Evolutionary conservation across 2,329 filamentous ascomycete species (phyloP).

Genomic region (Cytospora piceae): DNA sequence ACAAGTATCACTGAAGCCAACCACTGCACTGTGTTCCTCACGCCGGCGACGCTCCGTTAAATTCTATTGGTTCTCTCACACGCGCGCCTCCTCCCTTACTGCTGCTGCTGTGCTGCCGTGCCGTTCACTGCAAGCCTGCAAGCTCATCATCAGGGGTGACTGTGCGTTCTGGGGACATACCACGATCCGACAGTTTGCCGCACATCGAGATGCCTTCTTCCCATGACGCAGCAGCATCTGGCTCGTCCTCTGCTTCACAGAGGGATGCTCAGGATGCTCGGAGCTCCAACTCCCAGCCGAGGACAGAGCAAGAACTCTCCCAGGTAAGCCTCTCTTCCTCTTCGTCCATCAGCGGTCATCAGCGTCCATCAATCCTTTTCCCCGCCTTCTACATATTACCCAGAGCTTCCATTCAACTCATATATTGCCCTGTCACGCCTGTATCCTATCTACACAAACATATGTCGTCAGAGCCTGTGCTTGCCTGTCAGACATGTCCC

Average conservation of each 20-base stretch:
- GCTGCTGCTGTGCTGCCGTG: not conserved
- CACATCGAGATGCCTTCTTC: constrained; percentile 12
- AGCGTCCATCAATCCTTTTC: too few species aligned
- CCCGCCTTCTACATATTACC: not conserved
- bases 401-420: not conserved
- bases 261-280: constrained; percentile 6
- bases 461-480: constrained; percentile 1
- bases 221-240: constrained; percentile 13
- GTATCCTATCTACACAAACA: constrained; percentile 12
- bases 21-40: not conserved
- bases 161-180: not conserved
- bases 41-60: not conserved
- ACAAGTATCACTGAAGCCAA: not conserved
- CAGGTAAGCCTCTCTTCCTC: constrained; percentile 20
- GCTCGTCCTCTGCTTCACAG: constrained; percentile 7
- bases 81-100: constrained; percentile 1
- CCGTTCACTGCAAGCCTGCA: not conserved
- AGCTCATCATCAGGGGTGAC: not conserved
- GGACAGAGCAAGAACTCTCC: constrained; percentile 26
- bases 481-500: not conserved
- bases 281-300: constrained; percentile 9
- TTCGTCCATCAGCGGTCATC: not conserved
- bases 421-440: not conserved
- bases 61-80: not conserved
- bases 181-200: not conserved